These are phyloP conservation scores for Trypanosomatidae sp. DNA, from an alignment of 208 protist genomes.

Conservation along the genomic window DNA sequence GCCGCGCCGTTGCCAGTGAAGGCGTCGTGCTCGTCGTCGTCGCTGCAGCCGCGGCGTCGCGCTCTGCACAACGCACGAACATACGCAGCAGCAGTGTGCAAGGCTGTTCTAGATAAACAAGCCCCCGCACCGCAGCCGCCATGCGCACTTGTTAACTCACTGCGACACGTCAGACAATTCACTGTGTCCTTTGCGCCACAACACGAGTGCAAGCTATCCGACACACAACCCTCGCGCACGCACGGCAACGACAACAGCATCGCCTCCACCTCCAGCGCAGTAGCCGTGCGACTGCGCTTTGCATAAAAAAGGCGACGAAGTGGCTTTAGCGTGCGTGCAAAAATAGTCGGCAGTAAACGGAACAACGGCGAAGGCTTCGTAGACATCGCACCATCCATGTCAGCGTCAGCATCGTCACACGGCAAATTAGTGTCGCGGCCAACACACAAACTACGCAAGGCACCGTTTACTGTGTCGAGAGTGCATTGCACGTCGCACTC, in stretches of 20 bases:
- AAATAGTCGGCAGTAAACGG: slow-evolving; percentile 20
- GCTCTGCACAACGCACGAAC: neutral
- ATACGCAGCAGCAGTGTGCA: slow-evolving; percentile 4
- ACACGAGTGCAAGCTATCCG: no score
- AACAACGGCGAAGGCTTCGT: slow-evolving; percentile 4
- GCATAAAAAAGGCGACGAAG: slow-evolving; percentile 38
- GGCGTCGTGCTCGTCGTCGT: neutral
- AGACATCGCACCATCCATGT: no score
- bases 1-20: neutral
- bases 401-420: no score
- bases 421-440: no score
- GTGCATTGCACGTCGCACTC: no score
- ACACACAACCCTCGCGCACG: no score
- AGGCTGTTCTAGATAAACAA: slow-evolving; percentile 2
- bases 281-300: slow-evolving; percentile 30
- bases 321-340: slow-evolving; percentile 28
- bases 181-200: no score
- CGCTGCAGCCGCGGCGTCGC: neutral
- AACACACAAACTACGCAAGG: no score
- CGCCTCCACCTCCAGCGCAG: slow-evolving; percentile 23
- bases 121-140: neutral
- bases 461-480: no score
- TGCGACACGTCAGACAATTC: no score
- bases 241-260: slow-evolving; percentile 4
- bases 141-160: neutral